Evolutionary conservation across 441 rosid species (phyloP), one percentile per base, ranked within the genome.

Genomic region (Populus tomentosa): DNA sequence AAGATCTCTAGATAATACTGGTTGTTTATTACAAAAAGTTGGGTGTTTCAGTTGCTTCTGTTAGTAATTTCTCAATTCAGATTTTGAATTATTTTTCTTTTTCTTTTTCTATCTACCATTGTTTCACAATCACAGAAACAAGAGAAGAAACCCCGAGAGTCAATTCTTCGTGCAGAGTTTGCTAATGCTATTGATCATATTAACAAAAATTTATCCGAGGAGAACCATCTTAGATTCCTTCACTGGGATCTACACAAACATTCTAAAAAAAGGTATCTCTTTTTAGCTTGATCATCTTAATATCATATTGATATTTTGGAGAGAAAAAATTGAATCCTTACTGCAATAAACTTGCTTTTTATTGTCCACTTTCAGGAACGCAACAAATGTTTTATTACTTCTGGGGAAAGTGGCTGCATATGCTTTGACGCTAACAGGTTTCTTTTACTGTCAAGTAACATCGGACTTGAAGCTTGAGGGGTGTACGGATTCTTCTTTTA

Each of bases 131-230:
- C 24, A 81, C 82, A 97, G 99, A 90, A 94, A 21, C 87, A 82
- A 77, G 99, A 97, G 86, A 94, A 87, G 88, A 97, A 76, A 89
- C 99, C 99, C 72, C 91, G 99, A 75, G 99, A 97, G 79, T 90
- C 94, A 20, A 97, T 94, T 86, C 92, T 97, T 56, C 88, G 98
- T 72, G 81, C 90, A 69, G 99, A 94, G 89, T 94, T 97, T 87
- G 98, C 97, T 72, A 91, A 86, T 88, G 98, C 99, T 65, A 91
- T 97, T 81, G 93, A 90, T 80, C 89, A 81, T 78, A 92, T 97
- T 73, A 97, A 97, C 82, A 94, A 90, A 85, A 91, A 85, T 89
- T 82, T 93, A 73, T 78, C 95, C 11, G 98, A 89, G 83, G 97
- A 97, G 82, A 88, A 87, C 70, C 91, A 83, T 67, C 78, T 97